Evolutionary conservation across 768 basidiomycete genomes (phyloP), one percentile per base, ranked within the genome.

Genomic region (Kwoniella dejecticola): DNA sequence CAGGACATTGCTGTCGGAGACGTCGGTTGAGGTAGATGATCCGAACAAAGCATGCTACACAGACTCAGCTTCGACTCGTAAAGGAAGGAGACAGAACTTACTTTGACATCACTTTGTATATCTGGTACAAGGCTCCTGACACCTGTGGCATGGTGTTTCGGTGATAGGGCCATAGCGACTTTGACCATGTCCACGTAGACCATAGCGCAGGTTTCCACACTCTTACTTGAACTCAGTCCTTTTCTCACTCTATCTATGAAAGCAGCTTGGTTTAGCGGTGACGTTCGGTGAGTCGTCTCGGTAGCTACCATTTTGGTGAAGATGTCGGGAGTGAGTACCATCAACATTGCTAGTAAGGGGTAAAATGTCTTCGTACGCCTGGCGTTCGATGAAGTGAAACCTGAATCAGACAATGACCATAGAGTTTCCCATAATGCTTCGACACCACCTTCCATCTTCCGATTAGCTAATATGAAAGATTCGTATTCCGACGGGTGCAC

Each of bases 341-440:
- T 82, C 11, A 95, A 82, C 31, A 88, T 84, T 0, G 88, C 85
- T 63, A 95, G 82, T 0, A 88, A 85, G 0, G 93, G 92, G 89
- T 91, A 93, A 44, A 90, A 79, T 41, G 84, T 62, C 79, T 84
- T 74, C 55, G 76, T 79, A 6, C 68, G 59, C 12, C 62, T 52
- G 1, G 68, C 52, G 21, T 57, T 56, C 12, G 71, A 63, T 1
- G 66, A 57, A 0, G 74, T 71, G 12, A 31, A 50, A 3, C 63
- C 60, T 21, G 64, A 36, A 57, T 77, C 74, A 4, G 82, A 72
- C 63, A 76, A 58, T 19, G 81, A 82, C 69, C 85, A 87, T 2
- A 95, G 79, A 17, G 88, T 77, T 77, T 96, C 93, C 71, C 91
- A 95, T 2, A 94, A 85, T 7, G 89, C 85, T 73, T 96, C 91